phyloP scores from a whole-genome alignment of 202 grass and related monocot genomes.

The Miscanthus sacchariflorus region DNA sequence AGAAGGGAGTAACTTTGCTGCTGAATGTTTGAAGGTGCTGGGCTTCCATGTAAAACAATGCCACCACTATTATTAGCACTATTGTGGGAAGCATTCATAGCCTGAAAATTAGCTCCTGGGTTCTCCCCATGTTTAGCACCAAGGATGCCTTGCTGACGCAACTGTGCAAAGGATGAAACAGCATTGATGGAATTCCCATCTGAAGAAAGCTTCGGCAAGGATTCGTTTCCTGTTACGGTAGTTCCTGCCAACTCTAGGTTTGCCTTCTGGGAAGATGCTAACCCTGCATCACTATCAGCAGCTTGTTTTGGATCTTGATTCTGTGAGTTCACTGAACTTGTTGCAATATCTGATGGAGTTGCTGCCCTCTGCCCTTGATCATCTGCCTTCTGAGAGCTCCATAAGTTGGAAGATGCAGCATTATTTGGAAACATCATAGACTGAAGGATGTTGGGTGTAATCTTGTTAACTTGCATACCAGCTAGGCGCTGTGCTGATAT shows the following conservation, averaged over 20 bases:
- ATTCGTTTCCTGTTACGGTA: conserved; percentile 56
- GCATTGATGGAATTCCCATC: conserved; percentile 55
- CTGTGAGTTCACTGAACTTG: conserved; percentile 74
- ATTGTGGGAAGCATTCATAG: conserved; percentile 53
- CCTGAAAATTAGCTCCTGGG: conserved; percentile 56
- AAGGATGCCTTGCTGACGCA: conserved; percentile 67
- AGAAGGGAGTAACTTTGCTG: conserved; percentile 80
- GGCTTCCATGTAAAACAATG: conserved; percentile 67
- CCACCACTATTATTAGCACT: conserved; percentile 45
- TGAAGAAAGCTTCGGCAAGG: conserved; percentile 55
- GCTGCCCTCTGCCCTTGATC: conserved; percentile 71
- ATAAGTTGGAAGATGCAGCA: conserved; percentile 63
- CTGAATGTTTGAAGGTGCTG: conserved; percentile 66
- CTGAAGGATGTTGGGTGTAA: conserved; percentile 90
- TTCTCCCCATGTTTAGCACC: conserved; percentile 59
- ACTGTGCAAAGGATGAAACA: conserved; percentile 63
- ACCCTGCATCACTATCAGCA: conserved; percentile 56
- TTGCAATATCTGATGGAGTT: conserved; percentile 67
- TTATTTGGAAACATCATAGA: conserved; percentile 89
- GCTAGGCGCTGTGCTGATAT: conserved; percentile 74
- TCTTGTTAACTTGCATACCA: conserved; percentile 67
- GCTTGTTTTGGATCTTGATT: conserved; percentile 71
- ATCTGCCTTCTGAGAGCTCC: conserved; percentile 61
- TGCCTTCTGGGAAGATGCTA: conserved; percentile 54
- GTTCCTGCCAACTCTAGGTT: conserved; percentile 58